Evolutionary conservation across 257 asterid genomes (phyloP).

Genomic region (Solanum chiquidenum): DNA sequence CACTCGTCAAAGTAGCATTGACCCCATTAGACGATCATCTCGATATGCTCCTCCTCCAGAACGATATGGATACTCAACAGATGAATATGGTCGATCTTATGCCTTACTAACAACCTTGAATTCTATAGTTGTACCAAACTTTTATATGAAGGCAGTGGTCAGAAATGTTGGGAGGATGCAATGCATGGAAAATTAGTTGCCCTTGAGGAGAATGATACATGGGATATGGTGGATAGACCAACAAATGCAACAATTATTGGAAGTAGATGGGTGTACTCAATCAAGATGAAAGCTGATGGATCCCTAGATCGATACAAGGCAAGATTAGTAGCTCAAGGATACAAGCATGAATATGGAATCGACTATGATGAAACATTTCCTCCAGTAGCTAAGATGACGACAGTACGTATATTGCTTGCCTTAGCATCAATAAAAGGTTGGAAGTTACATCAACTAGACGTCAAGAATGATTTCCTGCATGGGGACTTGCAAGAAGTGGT

Average conservation of each 20-base stretch:
- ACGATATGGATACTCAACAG: neutral
- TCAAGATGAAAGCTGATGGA: neutral
- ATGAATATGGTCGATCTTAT: neutral
- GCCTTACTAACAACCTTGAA: neutral
- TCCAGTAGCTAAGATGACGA: neutral
- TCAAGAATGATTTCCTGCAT: neutral
- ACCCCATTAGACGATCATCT: neutral
- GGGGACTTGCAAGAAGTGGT: neutral
- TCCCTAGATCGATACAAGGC: neutral
- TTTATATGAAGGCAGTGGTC: neutral
- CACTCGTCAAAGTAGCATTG: neutral
- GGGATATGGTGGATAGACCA: neutral
- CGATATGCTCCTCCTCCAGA: neutral
- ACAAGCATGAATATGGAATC: neutral
- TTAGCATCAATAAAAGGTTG: neutral
- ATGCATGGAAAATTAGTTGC: neutral
- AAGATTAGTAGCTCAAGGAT: neutral
- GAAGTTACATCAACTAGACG: neutral
- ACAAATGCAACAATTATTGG: neutral
- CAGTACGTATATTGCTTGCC: neutral
- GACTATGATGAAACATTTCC: neutral
- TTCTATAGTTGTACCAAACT: neutral
- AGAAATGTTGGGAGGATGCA: neutral
- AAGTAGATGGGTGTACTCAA: neutral
- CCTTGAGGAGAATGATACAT: neutral